Conservation (phyloP, 257 asterid species). For the Solanum peruvianum region DNA sequence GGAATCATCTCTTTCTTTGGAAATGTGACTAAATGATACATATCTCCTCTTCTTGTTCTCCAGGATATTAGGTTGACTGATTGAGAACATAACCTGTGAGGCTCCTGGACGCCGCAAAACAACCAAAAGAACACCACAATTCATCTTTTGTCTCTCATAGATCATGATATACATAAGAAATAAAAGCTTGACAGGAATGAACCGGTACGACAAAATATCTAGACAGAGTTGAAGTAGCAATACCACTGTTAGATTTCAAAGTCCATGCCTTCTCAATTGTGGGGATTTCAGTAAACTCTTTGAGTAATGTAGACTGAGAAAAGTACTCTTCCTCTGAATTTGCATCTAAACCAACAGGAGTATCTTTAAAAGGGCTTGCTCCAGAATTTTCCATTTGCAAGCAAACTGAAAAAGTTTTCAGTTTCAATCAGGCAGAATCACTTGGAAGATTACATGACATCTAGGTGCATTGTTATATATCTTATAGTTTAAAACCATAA, state of each 20-base stretch:
- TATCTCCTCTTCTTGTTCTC: conserved; percentile 67
- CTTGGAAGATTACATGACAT: background rate
- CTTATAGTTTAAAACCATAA: background rate
- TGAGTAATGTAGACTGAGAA: conserved; percentile 52
- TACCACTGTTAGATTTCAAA: conserved; percentile 48
- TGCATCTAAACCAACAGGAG: conserved; percentile 26
- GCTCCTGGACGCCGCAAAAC: conserved; percentile 30
- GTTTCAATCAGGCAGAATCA: background rate
- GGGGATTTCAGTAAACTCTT: conserved; percentile 54
- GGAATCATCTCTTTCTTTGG: conserved; percentile 19
- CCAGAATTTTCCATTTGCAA: conserved; percentile 25
- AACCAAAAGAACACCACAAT: background rate
- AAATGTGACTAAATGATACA: conserved; percentile 52
- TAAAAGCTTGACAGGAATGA: background rate
- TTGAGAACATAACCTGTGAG: conserved; percentile 59
- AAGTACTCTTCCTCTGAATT: conserved; percentile 40
- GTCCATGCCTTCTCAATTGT: conserved; percentile 91
- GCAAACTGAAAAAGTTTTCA: background rate
- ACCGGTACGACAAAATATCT: background rate
- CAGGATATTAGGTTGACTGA: conserved; percentile 63
- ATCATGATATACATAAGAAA: background rate
- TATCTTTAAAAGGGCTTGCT: conserved; percentile 18
- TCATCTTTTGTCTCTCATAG: background rate
- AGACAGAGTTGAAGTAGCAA: background rate
- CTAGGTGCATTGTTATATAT: background rate